These are phyloP conservation scores for Primulina huaijiensis DNA, from an alignment of 257 asterid genomes.

Conservation along the genomic window DNA sequence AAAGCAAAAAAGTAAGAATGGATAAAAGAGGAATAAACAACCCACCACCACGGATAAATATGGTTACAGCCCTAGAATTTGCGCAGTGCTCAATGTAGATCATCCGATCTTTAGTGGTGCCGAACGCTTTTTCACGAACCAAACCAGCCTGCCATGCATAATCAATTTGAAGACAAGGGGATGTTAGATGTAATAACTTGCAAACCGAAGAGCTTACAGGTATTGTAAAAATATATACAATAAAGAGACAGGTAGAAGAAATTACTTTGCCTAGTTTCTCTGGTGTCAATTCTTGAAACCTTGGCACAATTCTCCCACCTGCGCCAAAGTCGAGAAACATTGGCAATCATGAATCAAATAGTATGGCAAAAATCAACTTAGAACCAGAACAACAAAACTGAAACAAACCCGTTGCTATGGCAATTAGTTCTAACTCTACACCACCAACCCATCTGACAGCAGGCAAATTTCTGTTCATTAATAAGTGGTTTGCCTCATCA, in stretches of 20 bases:
- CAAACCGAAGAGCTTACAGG: not conserved
- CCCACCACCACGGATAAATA: conserved; percentile 97
- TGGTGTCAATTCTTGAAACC: conserved; percentile 90
- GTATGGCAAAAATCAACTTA: not conserved
- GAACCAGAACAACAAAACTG: conserved; percentile 20
- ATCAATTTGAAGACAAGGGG: conserved; percentile 12
- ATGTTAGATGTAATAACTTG: not conserved
- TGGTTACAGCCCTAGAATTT: conserved; percentile 92
- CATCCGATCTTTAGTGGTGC: conserved; percentile 96
- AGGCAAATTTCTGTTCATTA: conserved; percentile 89
- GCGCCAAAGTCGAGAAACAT: conserved; percentile 20
- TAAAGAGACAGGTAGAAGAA: not conserved
- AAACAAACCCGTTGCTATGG: conserved; percentile 86
- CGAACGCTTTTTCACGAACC: conserved; percentile 91
- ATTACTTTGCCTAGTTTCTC: conserved; percentile 84
- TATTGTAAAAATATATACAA: not conserved
- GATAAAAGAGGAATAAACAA: conserved; percentile 22
- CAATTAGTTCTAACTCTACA: conserved; percentile 90
- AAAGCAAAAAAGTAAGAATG: not conserved
- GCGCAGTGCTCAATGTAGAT: conserved; percentile 98
- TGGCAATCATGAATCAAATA: conserved; percentile 9
- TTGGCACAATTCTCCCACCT: conserved; percentile 99
- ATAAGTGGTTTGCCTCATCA: conserved; percentile 92
- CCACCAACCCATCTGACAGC: conserved; percentile 99
- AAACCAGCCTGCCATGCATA: conserved; percentile 71